Conservation (phyloP, 1,284 basidiomycete genomes). For the Puccinia polysora region DNA sequence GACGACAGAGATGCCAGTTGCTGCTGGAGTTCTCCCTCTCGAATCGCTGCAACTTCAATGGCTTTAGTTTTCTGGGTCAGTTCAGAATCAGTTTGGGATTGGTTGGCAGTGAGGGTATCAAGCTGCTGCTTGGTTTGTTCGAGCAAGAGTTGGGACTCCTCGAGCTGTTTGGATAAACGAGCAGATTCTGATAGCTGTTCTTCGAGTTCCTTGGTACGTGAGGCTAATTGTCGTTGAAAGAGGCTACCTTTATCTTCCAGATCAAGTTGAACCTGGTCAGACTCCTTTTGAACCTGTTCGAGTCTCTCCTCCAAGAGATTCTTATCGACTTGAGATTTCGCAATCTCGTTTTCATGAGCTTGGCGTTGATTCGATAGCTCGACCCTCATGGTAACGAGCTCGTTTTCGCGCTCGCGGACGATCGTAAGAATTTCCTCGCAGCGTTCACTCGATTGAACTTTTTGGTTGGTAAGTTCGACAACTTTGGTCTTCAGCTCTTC, state of each 20-base stretch:
- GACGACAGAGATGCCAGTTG: conserved; percentile 26
- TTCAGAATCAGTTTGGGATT: conserved; percentile 8
- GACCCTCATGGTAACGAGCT: conserved; percentile 14
- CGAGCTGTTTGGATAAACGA: conserved; percentile 14
- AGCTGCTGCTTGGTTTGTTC: conserved; percentile 21
- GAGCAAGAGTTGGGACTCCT: not conserved
- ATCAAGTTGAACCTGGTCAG: conserved; percentile 6
- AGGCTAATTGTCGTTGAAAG: conserved; percentile 1
- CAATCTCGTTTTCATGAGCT: conserved; percentile 17
- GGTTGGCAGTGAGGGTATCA: not conserved
- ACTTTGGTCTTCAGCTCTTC: conserved; percentile 25
- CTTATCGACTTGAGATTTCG: not conserved
- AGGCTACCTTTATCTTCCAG: not conserved
- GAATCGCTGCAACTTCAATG: not conserved
- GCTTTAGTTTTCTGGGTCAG: conserved; percentile 7
- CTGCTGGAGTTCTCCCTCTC: conserved; percentile 2
- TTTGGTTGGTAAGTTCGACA: conserved; percentile 27
- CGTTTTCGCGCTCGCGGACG: conserved; percentile 32
- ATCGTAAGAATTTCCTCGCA: conserved; percentile 30
- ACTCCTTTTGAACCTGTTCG: conserved; percentile 1
- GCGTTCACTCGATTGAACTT: conserved; percentile 28
- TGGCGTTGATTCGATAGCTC: conserved; percentile 25
- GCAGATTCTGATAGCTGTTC: conserved; percentile 9
- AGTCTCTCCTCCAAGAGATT: conserved; percentile 8
- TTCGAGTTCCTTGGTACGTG: conserved; percentile 25